These are phyloP conservation scores for Populus nigra DNA, from an alignment of 345 rosid genomes.

Conservation along the genomic window DNA sequence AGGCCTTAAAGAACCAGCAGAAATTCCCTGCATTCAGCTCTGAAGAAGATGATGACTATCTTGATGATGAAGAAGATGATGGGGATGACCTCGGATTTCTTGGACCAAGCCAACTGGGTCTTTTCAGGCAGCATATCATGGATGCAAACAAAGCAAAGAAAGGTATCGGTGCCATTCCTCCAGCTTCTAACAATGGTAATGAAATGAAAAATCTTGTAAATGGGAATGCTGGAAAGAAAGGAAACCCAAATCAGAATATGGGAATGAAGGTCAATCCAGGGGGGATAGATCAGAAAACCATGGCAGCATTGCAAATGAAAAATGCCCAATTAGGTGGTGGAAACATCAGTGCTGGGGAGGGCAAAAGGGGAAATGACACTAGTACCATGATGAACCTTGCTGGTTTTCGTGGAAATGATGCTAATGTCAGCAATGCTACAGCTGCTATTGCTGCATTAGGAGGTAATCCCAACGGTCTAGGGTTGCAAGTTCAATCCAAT, in stretches of 20 bases:
- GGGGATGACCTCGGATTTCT: constrained; percentile 41
- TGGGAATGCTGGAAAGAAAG: constrained; percentile 48
- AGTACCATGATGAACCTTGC: constrained; percentile 53
- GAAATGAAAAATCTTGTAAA: constrained; percentile 38
- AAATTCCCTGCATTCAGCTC: constrained; percentile 31
- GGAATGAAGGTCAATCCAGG: constrained; percentile 35
- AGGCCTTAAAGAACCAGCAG: constrained; percentile 49
- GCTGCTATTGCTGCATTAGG: constrained; percentile 21
- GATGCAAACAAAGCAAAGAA: constrained; percentile 46
- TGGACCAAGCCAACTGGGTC: constrained; percentile 27
- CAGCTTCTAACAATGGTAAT: constrained; percentile 15
- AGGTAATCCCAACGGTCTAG: constrained; percentile 35
- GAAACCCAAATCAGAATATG: constrained; percentile 49
- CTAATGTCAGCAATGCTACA: constrained; percentile 11
- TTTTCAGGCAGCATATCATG: constrained; percentile 40
- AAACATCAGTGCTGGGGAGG: constrained; percentile 22
- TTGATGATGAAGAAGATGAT: constrained; percentile 33
- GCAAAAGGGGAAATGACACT: constrained; percentile 39
- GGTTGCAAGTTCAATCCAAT: constrained; percentile 30
- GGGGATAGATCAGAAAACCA: constrained; percentile 43
- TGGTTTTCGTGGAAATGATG: constrained; percentile 35
- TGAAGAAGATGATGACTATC: constrained; percentile 45
- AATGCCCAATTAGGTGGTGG: constrained; percentile 37
- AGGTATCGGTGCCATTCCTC: constrained; percentile 25
- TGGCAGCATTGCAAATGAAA: constrained; percentile 55